Percentiles rank a stretch among this genome's conserved stretches.
Evolutionary conservation across 345 rosid species (phyloP).

Genomic region (Eucalyptus regnans): DNA sequence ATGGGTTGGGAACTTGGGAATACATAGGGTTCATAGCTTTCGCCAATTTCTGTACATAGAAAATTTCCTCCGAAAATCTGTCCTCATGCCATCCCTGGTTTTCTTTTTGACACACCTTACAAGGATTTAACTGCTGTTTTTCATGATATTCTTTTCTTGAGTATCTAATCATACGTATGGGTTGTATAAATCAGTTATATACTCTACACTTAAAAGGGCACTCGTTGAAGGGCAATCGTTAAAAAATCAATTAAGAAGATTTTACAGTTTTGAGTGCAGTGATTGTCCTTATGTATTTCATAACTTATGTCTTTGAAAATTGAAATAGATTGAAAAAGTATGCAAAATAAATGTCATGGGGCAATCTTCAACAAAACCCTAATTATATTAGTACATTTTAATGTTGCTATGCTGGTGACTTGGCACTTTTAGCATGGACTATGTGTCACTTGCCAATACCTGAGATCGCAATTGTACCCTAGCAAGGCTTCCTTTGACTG

Average conservation of each 20-base stretch:
- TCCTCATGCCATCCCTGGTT: neutral
- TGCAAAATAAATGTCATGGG: neutral
- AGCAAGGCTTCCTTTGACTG: neutral
- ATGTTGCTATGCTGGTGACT: neutral
- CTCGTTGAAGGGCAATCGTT: neutral
- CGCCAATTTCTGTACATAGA: neutral
- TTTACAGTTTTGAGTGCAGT: neutral
- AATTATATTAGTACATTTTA: neutral
- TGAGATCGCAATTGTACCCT: neutral
- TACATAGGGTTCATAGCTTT: neutral
- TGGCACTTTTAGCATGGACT: neutral
- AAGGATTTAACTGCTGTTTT: neutral
- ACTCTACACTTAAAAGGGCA: neutral
- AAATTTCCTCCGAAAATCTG: neutral
- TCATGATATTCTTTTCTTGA: neutral
- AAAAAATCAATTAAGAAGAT: neutral
- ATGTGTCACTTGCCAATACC: neutral
- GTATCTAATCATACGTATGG: neutral
- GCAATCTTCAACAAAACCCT: neutral
- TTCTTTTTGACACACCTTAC: neutral
- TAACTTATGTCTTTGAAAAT: neutral
- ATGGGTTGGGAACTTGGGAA: neutral
- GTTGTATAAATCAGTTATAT: neutral
- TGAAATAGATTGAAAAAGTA: neutral
- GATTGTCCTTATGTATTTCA: neutral